Evolutionary conservation across 2,329 filamentous ascomycete genomes (phyloP).

Genomic region (Metarhizium robertsii): DNA sequence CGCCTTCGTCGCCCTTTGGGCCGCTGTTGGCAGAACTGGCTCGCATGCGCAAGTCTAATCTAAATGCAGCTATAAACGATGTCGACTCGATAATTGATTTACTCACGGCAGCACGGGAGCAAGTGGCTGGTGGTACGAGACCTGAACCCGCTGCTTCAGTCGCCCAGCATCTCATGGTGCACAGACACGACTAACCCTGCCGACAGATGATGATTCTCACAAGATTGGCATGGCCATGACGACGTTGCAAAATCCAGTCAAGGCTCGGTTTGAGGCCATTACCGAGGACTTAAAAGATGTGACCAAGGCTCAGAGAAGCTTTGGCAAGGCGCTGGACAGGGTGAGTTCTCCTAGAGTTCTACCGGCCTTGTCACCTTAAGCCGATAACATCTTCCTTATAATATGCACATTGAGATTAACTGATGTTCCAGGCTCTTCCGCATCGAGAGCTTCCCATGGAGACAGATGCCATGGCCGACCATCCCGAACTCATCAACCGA

Average conservation of each 20-base stretch:
- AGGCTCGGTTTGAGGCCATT: constrained; percentile 68
- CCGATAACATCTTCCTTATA: not conserved
- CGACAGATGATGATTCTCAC: constrained; percentile 31
- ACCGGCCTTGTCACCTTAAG: not conserved
- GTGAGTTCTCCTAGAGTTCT: constrained; percentile 31
- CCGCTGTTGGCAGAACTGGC: constrained; percentile 64
- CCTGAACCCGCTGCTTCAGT: not conserved
- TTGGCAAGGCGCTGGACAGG: constrained; percentile 78
- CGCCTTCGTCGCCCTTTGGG: constrained; percentile 36
- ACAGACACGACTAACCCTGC: constrained; percentile 9
- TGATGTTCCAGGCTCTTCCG: constrained; percentile 24
- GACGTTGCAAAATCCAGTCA: constrained; percentile 78
- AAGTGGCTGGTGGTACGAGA: constrained; percentile 57
- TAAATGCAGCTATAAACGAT: constrained; percentile 64
- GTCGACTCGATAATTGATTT: constrained; percentile 76
- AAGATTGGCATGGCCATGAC: constrained; percentile 66
- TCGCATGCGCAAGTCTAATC: constrained; percentile 58
- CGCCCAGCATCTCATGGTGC: not conserved
- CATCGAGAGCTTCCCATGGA: constrained; percentile 62
- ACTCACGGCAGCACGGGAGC: constrained; percentile 62
- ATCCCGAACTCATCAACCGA: constrained; percentile 73
- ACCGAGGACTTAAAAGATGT: constrained; percentile 76
- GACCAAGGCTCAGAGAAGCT: constrained; percentile 72
- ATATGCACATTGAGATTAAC: constrained; percentile 9
- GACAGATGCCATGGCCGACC: constrained; percentile 68